phyloP scores from a whole-genome alignment of 805 yeast species.

The Monosporozyma solicola region DNA sequence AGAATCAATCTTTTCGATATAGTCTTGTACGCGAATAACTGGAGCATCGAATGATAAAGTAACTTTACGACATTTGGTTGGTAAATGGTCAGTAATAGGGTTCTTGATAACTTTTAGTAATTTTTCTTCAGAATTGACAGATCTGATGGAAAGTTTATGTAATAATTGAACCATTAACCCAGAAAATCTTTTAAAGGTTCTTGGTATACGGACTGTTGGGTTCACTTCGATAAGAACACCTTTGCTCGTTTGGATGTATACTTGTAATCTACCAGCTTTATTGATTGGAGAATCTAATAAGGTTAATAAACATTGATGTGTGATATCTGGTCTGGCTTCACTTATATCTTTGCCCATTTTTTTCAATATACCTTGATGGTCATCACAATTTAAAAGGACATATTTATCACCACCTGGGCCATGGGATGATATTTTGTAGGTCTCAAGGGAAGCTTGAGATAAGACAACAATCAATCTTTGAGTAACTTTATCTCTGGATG shows the following conservation, averaged over 20 bases:
- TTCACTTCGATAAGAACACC: slow-evolving; percentile 93
- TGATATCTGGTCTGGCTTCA: slow-evolving; percentile 98
- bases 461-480: slow-evolving; percentile 89
- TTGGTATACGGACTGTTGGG: slow-evolving; percentile 93
- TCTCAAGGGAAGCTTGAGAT: slow-evolving; percentile 91
- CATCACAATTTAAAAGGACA: slow-evolving; percentile 92
- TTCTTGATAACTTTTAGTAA: slow-evolving; percentile 89
- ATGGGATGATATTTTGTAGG: slow-evolving; percentile 77
- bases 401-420: slow-evolving; percentile 84
- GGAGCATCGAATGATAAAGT: slow-evolving; percentile 91
- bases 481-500: slow-evolving; percentile 77
- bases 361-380: slow-evolving; percentile 90
- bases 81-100: slow-evolving; percentile 94
- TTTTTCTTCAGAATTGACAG: slow-evolving; percentile 92
- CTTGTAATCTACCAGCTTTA: slow-evolving; percentile 95
- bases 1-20: slow-evolving; percentile 64
- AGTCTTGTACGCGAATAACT: slow-evolving; percentile 80
- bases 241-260: slow-evolving; percentile 89
- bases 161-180: slow-evolving; percentile 96
- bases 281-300: slow-evolving; percentile 94
- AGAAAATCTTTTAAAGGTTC: slow-evolving; percentile 95
- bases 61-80: slow-evolving; percentile 88
- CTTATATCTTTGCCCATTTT: slow-evolving; percentile 96
- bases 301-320: slow-evolving; percentile 94
- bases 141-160: slow-evolving; percentile 85